These are phyloP conservation scores for Exophiala xenobiotica DNA, from an alignment of 2,329 filamentous ascomycete genomes.

Conservation along the genomic window DNA sequence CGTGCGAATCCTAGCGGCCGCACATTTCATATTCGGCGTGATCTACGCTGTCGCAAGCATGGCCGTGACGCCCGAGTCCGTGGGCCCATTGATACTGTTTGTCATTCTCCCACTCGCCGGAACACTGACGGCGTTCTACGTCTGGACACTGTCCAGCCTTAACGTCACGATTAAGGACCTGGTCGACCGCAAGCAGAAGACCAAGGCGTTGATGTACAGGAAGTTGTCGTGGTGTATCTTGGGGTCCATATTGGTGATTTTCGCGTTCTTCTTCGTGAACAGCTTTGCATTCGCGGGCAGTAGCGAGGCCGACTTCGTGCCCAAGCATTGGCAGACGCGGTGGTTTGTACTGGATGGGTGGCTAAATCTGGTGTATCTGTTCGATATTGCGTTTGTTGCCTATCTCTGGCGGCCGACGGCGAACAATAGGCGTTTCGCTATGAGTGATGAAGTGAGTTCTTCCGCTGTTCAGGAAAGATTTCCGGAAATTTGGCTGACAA, in stretches of 20 bases:
- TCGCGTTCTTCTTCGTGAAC: slow-evolving; percentile 98
- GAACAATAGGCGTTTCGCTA: slow-evolving; percentile 95
- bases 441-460: slow-evolving; percentile 81
- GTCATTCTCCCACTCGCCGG: slow-evolving; percentile 89
- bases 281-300: slow-evolving; percentile 89
- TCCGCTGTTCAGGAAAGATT: neutral
- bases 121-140: slow-evolving; percentile 93
- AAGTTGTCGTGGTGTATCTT: slow-evolving; percentile 99
- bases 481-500: slow-evolving; percentile 33
- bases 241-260: slow-evolving; percentile 88
- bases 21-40: slow-evolving; percentile 85
- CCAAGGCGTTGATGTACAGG: slow-evolving; percentile 94
- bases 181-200: slow-evolving; percentile 87
- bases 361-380: slow-evolving; percentile 94
- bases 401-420: slow-evolving; percentile 96
- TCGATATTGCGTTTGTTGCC: slow-evolving; percentile 87
- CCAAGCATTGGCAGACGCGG: slow-evolving; percentile 92
- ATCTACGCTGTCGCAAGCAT: slow-evolving; percentile 90
- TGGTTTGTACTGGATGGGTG: slow-evolving; percentile 98
- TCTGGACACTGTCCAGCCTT: slow-evolving; percentile 96
- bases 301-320: slow-evolving; percentile 83
- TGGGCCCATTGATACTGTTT: slow-evolving; percentile 84
- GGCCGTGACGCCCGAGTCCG: slow-evolving; percentile 82
- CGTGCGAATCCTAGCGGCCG: slow-evolving; percentile 84
- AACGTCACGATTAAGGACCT: slow-evolving; percentile 95